These are phyloP conservation scores for Eucalyptus grandis DNA, from an alignment of 345 rosid species.

Conservation along the genomic window DNA sequence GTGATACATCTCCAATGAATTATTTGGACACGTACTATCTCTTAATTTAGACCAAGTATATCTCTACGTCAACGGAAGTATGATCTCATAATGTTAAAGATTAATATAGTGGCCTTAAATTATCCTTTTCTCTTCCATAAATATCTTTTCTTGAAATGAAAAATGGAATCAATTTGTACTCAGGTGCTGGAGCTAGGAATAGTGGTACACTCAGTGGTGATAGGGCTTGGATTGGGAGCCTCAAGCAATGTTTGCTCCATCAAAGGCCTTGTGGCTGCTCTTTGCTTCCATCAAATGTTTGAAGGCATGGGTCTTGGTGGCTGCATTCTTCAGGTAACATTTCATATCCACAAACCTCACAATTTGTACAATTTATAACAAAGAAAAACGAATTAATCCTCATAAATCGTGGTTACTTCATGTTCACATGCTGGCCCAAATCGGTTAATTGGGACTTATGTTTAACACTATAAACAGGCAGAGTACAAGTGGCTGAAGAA, in stretches of 20 bases:
- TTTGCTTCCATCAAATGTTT: constrained; percentile 66
- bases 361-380: not conserved
- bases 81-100: not conserved
- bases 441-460: not conserved
- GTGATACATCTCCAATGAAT: not conserved
- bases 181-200: constrained; percentile 68
- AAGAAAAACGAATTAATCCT: not conserved
- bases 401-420: not conserved
- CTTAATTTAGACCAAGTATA: not conserved
- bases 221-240: constrained; percentile 58
- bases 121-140: not conserved
- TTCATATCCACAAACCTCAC: not conserved
- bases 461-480: not conserved
- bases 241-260: constrained; percentile 37
- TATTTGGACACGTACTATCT: not conserved
- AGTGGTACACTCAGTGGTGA: constrained; percentile 56
- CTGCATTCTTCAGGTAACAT: constrained; percentile 40
- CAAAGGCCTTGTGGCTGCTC: constrained; percentile 42
- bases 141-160: not conserved
- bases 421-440: not conserved
- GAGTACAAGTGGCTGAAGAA: not conserved
- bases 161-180: not conserved
- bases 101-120: not conserved
- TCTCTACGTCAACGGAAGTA: not conserved
- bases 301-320: constrained; percentile 85